Percentiles rank a stretch among this genome's conserved stretches.
Evolutionary conservation across 371 early-diverging fungal species (phyloP).

Genomic region (Blastocladiella emersonii): DNA sequence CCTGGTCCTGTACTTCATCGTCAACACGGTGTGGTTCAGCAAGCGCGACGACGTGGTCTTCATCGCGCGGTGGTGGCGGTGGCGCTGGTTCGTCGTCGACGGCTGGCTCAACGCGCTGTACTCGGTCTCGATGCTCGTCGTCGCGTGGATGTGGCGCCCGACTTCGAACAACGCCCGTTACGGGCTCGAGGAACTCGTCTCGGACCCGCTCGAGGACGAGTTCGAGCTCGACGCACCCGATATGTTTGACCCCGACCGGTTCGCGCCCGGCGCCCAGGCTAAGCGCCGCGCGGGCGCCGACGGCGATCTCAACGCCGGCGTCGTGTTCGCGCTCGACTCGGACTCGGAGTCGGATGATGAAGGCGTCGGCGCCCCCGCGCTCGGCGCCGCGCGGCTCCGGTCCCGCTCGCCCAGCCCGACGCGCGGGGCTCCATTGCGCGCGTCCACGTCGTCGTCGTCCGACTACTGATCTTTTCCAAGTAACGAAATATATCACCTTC

Average conservation of each 20-base stretch:
- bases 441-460: no score
- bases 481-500: no score
- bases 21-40: slow-evolving; percentile 54
- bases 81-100: slow-evolving; percentile 82
- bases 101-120: slow-evolving; percentile 75
- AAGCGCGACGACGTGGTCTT: slow-evolving; percentile 46
- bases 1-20: slow-evolving; percentile 58
- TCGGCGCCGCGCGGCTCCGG: neutral
- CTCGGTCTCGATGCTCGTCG: slow-evolving; percentile 56
- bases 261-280: no score
- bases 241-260: no score
- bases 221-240: slow-evolving; percentile 1
- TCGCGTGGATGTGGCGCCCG: slow-evolving; percentile 82
- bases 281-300: no score
- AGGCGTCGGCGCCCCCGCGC: neutral
- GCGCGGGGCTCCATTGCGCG: no score
- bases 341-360: neutral
- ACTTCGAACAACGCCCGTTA: slow-evolving; percentile 80
- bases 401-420: neutral
- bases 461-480: no score
- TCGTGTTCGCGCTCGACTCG: neutral
- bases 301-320: neutral
- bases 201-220: slow-evolving; percentile 5
- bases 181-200: slow-evolving; percentile 28
- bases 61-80: slow-evolving; percentile 66